These are phyloP conservation scores for Zea mays DNA, from an alignment of 176 grass and related monocot genomes.

Conservation along the genomic window DNA sequence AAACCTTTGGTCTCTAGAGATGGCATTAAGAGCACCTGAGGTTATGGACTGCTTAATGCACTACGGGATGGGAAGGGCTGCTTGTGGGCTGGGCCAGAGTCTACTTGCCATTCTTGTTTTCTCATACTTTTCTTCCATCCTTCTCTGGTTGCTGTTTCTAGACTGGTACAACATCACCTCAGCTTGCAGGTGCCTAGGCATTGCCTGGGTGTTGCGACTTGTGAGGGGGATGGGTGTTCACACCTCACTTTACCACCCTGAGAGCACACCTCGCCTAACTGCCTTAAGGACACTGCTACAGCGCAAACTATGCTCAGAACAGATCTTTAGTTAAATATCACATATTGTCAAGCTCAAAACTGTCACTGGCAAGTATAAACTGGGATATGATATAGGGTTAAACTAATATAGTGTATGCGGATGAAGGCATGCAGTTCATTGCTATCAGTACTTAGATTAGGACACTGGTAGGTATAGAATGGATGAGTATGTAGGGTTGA, in stretches of 20 bases:
- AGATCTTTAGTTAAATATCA: background rate
- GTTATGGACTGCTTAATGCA: background rate
- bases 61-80: background rate
- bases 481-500: background rate
- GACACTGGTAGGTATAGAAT: background rate
- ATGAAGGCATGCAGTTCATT: background rate
- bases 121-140: background rate
- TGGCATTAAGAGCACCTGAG: background rate
- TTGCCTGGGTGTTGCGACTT: background rate
- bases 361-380: background rate
- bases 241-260: background rate
- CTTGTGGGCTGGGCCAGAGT: background rate
- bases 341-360: conserved; percentile 4
- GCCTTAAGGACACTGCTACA: background rate
- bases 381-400: background rate
- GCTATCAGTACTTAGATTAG: background rate
- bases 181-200: background rate
- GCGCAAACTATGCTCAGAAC: background rate
- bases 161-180: background rate
- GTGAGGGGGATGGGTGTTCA: background rate
- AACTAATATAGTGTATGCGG: background rate
- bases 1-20: background rate
- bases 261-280: background rate
- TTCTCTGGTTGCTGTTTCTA: background rate
- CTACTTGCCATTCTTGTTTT: background rate